phyloP scores from a whole-genome alignment of 257 asterid species.

The Asclepias syriaca region DNA sequence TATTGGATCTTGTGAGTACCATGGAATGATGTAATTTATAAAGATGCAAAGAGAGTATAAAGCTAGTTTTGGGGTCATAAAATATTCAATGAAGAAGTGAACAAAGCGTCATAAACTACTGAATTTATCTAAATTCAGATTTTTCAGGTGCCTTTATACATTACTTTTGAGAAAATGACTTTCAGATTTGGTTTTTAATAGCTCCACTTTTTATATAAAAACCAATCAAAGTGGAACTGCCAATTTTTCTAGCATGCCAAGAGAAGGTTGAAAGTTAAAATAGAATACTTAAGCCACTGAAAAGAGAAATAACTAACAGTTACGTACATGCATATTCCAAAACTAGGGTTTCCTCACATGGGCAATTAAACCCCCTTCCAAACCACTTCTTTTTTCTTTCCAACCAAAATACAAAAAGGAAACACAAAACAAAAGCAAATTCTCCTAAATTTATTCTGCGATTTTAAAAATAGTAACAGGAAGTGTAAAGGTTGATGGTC shows the following conservation, averaged over 20 bases:
- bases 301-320: not conserved
- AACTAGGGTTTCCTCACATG: not conserved
- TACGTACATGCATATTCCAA: not conserved
- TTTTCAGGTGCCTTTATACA: not conserved
- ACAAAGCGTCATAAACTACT: not conserved
- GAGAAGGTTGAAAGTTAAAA: not conserved
- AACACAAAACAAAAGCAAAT: too few species aligned
- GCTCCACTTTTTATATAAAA: not conserved
- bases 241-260: not conserved
- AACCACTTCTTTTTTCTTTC: not conserved
- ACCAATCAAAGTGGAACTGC: not conserved
- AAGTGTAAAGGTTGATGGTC: not conserved
- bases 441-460: not conserved
- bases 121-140: not conserved
- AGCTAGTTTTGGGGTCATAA: not conserved
- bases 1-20: not conserved
- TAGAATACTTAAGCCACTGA: not conserved
- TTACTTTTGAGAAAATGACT: not conserved
- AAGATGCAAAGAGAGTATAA: not conserved
- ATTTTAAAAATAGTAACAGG: not conserved
- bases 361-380: not conserved
- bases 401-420: not conserved
- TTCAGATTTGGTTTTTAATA: not conserved
- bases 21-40: not conserved
- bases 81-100: not conserved